Evolutionary conservation across 805 yeast genomes (phyloP), one percentile per base, ranked within the genome.

Genomic region (Saturnispora silvae): DNA sequence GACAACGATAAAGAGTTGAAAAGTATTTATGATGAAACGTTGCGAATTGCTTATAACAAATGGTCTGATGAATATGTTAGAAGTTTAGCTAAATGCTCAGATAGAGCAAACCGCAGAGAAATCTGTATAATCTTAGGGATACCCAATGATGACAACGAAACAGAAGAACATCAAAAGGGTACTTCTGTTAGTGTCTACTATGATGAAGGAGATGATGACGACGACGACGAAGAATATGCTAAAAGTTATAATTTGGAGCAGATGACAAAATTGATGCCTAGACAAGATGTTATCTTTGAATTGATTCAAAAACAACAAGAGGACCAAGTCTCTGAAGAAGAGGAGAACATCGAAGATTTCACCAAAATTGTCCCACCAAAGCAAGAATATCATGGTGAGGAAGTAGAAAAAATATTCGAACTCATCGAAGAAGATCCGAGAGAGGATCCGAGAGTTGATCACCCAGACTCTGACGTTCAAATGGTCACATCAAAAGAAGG

Each of bases 331-430:
- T 8, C 8, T 28, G 31, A 28, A 14, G 16, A 47, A 44, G n/a
- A 49, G 3, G 19, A 24, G 5, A 16, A 40, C 29, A 26, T 34
- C n/a, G 41, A 59, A 5, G 66, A 61, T 40, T 57, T 63, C 60
- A 61, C 67, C 0, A 61, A 56, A n/a, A n/a, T n/a, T n/a, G n/a
- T n/a, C n/a, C n/a, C n/a, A n/a, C n/a, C n/a, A n/a, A n/a, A n/a
- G n/a, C n/a, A n/a, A n/a, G n/a, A n/a, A n/a, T n/a, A n/a, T n/a
- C n/a, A n/a, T n/a, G n/a, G n/a, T n/a, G n/a, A n/a, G n/a, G n/a
- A n/a, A n/a, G n/a, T n/a, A n/a, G n/a, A n/a, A n/a, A n/a, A n/a
- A n/a, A n/a, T n/a, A n/a, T n/a, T n/a, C n/a, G n/a, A n/a, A n/a
- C n/a, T n/a, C n/a, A n/a, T n/a, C n/a, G n/a, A n/a, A n/a, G n/a